These are phyloP conservation scores for Didymella exigua DNA, from an alignment of 2,329 filamentous ascomycete genomes.

Conservation along the genomic window DNA sequence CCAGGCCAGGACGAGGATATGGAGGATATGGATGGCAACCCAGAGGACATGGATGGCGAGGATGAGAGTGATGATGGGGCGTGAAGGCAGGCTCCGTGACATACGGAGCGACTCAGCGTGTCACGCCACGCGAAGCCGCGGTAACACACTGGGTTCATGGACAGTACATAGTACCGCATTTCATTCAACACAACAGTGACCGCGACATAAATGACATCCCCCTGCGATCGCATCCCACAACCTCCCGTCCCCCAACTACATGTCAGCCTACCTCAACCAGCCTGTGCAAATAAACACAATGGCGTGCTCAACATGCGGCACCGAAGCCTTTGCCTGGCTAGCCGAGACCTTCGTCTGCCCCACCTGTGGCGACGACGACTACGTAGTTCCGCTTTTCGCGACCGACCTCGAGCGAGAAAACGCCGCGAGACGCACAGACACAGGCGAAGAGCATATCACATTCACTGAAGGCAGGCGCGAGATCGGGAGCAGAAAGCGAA, in stretches of 20 bases:
- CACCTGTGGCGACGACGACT: not conserved
- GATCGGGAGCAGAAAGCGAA: not conserved
- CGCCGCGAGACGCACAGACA: not conserved
- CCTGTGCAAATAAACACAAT: not conserved
- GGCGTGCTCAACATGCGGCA: not conserved
- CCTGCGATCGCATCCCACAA: no score
- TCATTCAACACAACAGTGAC: no score
- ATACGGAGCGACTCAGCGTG: not conserved
- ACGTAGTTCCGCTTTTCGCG: not conserved
- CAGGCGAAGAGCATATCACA: not conserved
- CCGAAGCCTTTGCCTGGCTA: not conserved
- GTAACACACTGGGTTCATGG: no score
- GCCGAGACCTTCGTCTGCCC: not conserved
- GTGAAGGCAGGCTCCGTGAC: not conserved
- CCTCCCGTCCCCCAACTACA: not conserved
- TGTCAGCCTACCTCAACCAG: not conserved
- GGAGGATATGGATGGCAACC: slow-evolving; percentile 24
- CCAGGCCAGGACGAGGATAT: slow-evolving; percentile 66
- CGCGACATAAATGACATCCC: no score
- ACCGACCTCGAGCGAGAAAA: not conserved
- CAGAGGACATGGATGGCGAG: not conserved
- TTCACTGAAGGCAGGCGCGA: not conserved
- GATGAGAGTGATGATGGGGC: not conserved
- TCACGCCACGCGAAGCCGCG: not conserved
- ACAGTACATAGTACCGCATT: not conserved